phyloP scores from a whole-genome alignment of 2,329 filamentous ascomycete species.

The Fusarium sp. region DNA sequence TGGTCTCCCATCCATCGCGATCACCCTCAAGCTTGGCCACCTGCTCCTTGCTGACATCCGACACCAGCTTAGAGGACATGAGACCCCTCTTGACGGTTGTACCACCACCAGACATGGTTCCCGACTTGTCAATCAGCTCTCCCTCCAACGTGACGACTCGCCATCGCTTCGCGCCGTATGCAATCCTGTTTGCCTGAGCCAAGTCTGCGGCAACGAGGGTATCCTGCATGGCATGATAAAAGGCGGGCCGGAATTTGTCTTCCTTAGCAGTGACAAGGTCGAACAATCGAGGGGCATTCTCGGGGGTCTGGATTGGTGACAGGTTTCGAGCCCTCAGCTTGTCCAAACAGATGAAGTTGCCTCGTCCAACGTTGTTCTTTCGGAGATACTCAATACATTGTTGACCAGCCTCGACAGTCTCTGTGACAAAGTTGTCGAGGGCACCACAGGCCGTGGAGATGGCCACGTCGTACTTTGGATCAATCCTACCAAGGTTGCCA shows the following conservation, averaged over 20 bases:
- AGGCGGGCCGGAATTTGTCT: constrained; percentile 86
- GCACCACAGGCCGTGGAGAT: constrained; percentile 95
- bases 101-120: constrained; percentile 98
- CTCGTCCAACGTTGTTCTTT: constrained; percentile 96
- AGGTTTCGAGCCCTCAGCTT: constrained; percentile 84
- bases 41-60: constrained; percentile 87
- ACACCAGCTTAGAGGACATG: constrained; percentile 96
- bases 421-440: constrained; percentile 96
- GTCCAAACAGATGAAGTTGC: constrained; percentile 96
- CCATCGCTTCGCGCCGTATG: constrained; percentile 93
- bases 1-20: constrained; percentile 83
- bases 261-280: constrained; percentile 92
- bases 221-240: constrained; percentile 95
- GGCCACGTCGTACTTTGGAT: constrained; percentile 94
- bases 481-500: constrained; percentile 93
- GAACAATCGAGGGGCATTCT: constrained; percentile 91
- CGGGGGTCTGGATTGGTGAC: constrained; percentile 84
- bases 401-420: constrained; percentile 94
- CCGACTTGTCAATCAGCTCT: constrained; percentile 96
- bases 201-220: constrained; percentile 93
- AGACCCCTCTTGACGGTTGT: constrained; percentile 88
- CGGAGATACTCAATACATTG: constrained; percentile 98
- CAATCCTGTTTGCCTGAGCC: constrained; percentile 96
- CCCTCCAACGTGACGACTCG: constrained; percentile 95
- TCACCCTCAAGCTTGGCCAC: constrained; percentile 88